Percentiles rank a stretch among this genome's conserved stretches.
phyloP scores from a whole-genome alignment of 345 rosid species.

The thale cress (Arabidopsis thaliana) region TAIR10.1 NC_003076.8:15406001-15406500 shows the following conservation, averaged over 20 bases:
- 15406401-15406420: not conserved
- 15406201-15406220: conserved; percentile 93
- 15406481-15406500: conserved; percentile 47
- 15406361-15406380: not conserved
- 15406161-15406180: conserved; percentile 60
- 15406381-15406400: not conserved
- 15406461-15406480: conserved; percentile 46
- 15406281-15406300: conserved; percentile 81
- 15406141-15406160: conserved; percentile 4
- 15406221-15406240: conserved; percentile 74
- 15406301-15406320: conserved; percentile 94
- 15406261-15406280: conserved; percentile 98
- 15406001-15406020: conserved; percentile 9
- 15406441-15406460: not conserved
- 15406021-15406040: conserved; percentile 42
- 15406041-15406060: conserved; percentile 42
- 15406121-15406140: not conserved
- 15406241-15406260: conserved; percentile 97
- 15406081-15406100: conserved; percentile 50
- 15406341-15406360: conserved; percentile 66
- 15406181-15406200: conserved; percentile 87
- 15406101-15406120: not conserved
- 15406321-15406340: conserved; percentile 98
- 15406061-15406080: conserved; percentile 43
- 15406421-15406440: not conserved